Base-by-base conservation (phyloP, 306 rosid genomes). In the Fagus sylvatica region DNA sequence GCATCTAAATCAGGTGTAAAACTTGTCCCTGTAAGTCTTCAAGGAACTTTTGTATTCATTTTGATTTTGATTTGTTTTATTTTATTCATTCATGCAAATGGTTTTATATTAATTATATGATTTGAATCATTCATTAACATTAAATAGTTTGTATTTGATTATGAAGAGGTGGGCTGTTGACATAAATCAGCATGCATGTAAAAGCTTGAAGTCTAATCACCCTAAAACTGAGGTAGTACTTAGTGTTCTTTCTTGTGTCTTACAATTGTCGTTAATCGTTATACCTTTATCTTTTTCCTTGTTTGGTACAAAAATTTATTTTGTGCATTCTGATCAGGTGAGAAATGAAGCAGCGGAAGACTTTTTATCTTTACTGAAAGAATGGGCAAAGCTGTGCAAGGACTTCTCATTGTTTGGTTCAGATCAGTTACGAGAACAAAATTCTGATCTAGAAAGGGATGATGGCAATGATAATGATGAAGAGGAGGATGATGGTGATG, bases 81-180 rank as follows among this genome's bases (percentile, higher is more conserved):
- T 69, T 59, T 28, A n/a, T 9, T 17, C 64, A 8, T 16, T 43
- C 7, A 7, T 16, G 53, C 30, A 10, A 61, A 7, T 7, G 19
- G 22, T 57, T 39, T 59, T 2, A 39, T 13, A 22, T n/a, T 65
- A 30, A 56, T 40, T 5, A 53, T 55, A 5, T 70, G 69, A 55
- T 64, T 57, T 22, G 28, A 22, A 22, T 22, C 28, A 22, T 0
- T 10, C 51, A 46, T 46, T 46, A 46, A 46, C 51, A 46, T 15
- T 46, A 46, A 2, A 46, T 37, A 6, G 53, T 42, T 79, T 76
- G 17, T 43, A 13, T 75, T 79, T 66, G 28, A 34, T n/a, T 71
- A 69, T 4, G 13, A 37, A 86, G 89, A 82, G 79, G 71, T 86
- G 89, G 89, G 87, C 89, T 28, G 87, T 83, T 34, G 89, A 86